These are phyloP conservation scores for Leonotis leonurus DNA, from an alignment of 257 asterid genomes.

Conservation along the genomic window DNA sequence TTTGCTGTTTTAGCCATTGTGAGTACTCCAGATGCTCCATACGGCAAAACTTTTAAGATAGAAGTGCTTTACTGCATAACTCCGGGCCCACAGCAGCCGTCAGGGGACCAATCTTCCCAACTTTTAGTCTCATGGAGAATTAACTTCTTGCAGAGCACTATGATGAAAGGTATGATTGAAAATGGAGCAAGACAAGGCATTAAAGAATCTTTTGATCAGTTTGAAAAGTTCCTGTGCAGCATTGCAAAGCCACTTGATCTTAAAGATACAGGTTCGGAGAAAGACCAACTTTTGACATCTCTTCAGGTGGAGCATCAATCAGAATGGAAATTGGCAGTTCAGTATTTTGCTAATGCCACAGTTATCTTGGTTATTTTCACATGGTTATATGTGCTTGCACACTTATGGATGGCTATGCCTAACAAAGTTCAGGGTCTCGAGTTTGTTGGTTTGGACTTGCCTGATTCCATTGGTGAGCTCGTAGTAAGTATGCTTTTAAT, in stretches of 20 bases:
- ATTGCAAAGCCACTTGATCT: conserved; percentile 68
- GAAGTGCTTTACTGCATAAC: conserved; percentile 83
- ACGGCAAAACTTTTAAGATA: conserved; percentile 63
- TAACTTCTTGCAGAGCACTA: conserved; percentile 83
- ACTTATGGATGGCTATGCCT: conserved; percentile 62
- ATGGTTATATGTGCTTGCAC: conserved; percentile 60
- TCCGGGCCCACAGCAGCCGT: conserved; percentile 81
- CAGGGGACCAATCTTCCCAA: conserved; percentile 72
- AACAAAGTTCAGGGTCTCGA: conserved; percentile 86
- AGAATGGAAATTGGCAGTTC: conserved; percentile 76
- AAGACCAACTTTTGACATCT: conserved; percentile 83
- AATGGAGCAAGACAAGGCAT: conserved; percentile 85
- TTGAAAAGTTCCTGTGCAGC: conserved; percentile 51
- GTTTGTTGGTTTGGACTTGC: conserved; percentile 91
- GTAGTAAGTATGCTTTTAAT: conserved; percentile 76
- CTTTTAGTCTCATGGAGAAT: conserved; percentile 80
- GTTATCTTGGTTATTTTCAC: conserved; percentile 52
- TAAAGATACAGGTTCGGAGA: conserved; percentile 70
- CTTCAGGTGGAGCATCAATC: conserved; percentile 75
- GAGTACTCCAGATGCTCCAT: conserved; percentile 95
- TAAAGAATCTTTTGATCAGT: conserved; percentile 81
- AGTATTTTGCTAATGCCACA: conserved; percentile 77
- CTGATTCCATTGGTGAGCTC: conserved; percentile 93
- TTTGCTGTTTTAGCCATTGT: conserved; percentile 59
- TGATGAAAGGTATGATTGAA: conserved; percentile 94